phyloP scores from a whole-genome alignment of 106 monocot genomes.

The Amphibolis antarctica region DNA sequence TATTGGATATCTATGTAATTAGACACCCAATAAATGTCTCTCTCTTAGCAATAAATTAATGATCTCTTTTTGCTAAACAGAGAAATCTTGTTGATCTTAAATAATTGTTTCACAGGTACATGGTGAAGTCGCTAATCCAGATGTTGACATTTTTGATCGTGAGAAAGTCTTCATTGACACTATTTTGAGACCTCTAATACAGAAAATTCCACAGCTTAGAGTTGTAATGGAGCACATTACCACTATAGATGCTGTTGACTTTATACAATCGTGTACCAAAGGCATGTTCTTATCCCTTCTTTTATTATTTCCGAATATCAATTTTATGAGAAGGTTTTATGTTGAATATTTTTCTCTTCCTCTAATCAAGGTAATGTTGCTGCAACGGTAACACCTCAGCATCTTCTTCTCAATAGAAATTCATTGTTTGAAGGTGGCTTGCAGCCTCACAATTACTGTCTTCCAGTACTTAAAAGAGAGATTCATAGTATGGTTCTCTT shows the following conservation, averaged over 20 bases:
- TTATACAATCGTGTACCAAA: conserved; percentile 61
- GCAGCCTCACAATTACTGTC: conserved; percentile 90
- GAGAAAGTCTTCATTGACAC: conserved; percentile 89
- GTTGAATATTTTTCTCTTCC: neutral
- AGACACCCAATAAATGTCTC: too few species aligned
- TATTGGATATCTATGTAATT: too few species aligned
- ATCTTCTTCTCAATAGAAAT: conserved; percentile 89
- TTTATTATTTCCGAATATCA: neutral
- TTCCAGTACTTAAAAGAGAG: conserved; percentile 91
- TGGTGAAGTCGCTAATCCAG: conserved; percentile 87
- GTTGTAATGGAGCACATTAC: conserved; percentile 97
- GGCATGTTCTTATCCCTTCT: conserved; percentile 15
- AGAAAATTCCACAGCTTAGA: conserved; percentile 72
- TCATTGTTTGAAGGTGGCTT: conserved; percentile 91
- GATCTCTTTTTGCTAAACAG: too few species aligned
- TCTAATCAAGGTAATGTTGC: conserved; percentile 46
- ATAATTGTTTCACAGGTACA: conserved; percentile 47
- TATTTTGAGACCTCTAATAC: conserved; percentile 49
- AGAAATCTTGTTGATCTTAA: too few species aligned
- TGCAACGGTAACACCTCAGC: conserved; percentile 95
- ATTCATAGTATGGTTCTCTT: conserved; percentile 55
- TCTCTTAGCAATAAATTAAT: too few species aligned
- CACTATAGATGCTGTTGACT: conserved; percentile 68
- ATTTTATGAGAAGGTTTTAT: neutral
- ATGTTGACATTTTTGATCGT: conserved; percentile 79